Evolutionary conservation across 2,329 filamentous ascomycete genomes (phyloP).

Genomic region (Didymella sp.): DNA sequence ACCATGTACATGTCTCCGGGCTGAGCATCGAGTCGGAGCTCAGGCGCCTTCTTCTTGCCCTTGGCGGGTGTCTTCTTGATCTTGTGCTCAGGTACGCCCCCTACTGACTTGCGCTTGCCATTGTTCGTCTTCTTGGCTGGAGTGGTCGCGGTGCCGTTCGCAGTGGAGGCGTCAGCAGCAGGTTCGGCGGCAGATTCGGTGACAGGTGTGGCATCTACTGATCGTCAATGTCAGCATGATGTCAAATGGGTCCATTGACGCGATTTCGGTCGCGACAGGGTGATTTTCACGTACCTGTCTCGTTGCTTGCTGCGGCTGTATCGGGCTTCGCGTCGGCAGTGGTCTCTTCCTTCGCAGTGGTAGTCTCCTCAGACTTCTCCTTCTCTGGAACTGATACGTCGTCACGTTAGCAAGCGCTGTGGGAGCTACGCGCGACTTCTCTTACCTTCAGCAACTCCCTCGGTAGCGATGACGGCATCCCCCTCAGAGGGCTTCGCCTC

Average conservation of each 20-base stretch:
- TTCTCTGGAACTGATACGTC: constrained; percentile 28
- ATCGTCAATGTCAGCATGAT: constrained; percentile 22
- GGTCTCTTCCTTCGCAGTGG: constrained; percentile 29
- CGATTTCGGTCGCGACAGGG: neutral
- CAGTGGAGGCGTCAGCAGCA: constrained; percentile 49
- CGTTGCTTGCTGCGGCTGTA: constrained; percentile 27
- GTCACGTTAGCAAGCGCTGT: constrained; percentile 28
- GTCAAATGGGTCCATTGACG: neutral
- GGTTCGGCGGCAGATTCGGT: constrained; percentile 42
- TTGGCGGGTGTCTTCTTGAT: constrained; percentile 72
- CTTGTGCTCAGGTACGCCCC: constrained; percentile 69
- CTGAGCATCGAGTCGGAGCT: constrained; percentile 74
- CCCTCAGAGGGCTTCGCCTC: constrained; percentile 39
- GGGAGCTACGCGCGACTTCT: constrained; percentile 7
- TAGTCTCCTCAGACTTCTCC: constrained; percentile 28
- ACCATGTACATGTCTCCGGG: constrained; percentile 93
- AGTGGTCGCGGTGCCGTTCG: constrained; percentile 54
- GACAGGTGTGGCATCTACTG: neutral
- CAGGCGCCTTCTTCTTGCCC: constrained; percentile 81
- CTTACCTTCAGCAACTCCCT: constrained; percentile 43
- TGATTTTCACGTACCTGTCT: constrained; percentile 34
- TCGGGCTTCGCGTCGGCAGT: constrained; percentile 38
- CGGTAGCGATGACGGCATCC: constrained; percentile 38
- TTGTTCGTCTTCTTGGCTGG: constrained; percentile 40
- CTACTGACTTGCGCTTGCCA: constrained; percentile 73